Evolutionary conservation across 1,284 basidiomycete species (phyloP).

Genomic region (Flammula alnicola): DNA sequence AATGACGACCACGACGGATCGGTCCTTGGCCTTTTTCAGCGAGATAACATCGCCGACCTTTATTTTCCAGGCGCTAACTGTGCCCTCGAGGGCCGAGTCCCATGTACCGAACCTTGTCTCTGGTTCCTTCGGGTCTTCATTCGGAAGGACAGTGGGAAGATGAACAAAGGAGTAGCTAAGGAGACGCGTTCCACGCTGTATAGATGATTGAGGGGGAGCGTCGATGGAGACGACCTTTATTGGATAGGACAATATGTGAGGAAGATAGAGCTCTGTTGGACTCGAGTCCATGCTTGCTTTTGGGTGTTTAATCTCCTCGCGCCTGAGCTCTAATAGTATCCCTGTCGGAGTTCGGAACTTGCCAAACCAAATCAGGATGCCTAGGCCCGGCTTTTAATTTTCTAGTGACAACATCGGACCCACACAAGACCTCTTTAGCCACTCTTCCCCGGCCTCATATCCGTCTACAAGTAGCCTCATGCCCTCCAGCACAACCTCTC

Average conservation of each 20-base stretch:
- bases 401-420: slow-evolving; percentile 14
- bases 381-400: not conserved
- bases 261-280: slow-evolving; percentile 71
- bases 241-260: slow-evolving; percentile 76
- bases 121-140: slow-evolving; percentile 43
- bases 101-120: slow-evolving; percentile 85
- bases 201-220: slow-evolving; percentile 43
- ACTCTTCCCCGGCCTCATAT: slow-evolving; percentile 32
- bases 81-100: slow-evolving; percentile 85
- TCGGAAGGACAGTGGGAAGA: slow-evolving; percentile 39
- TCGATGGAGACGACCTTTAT: slow-evolving; percentile 75
- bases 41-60: slow-evolving; percentile 63
- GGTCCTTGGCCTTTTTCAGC: slow-evolving; percentile 56
- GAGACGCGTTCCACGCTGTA: slow-evolving; percentile 74
- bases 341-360: slow-evolving; percentile 10
- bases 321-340: not conserved
- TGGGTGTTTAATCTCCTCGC: slow-evolving; percentile 3
- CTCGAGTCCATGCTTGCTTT: slow-evolving; percentile 46
- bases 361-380: slow-evolving; percentile 3
- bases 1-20: slow-evolving; percentile 65
- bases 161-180: slow-evolving; percentile 81
- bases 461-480: slow-evolving; percentile 46
- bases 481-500: slow-evolving; percentile 52
- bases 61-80: slow-evolving; percentile 68
- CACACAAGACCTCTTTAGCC: slow-evolving; percentile 35